Conservation (phyloP, 192 early-diverging fungal genomes). For the Backusella morwellensis region DNA sequence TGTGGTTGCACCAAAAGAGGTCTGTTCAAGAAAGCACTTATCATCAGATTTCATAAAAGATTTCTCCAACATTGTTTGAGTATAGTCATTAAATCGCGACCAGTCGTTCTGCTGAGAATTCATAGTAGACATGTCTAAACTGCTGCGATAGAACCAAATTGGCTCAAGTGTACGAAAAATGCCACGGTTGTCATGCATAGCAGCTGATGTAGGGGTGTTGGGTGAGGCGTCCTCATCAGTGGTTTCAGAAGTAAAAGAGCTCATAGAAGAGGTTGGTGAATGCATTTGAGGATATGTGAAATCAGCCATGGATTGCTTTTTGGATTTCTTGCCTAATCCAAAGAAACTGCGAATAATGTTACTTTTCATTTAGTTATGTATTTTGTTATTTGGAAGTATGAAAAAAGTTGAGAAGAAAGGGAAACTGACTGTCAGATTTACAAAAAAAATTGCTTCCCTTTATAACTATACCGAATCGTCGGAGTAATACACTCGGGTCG, state of each 20-base stretch:
- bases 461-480: background rate
- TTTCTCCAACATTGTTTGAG: background rate
- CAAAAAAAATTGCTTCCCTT: background rate
- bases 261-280: slow-evolving; percentile 18
- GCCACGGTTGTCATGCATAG: slow-evolving; percentile 6
- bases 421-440: background rate
- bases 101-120: background rate
- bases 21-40: background rate
- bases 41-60: background rate
- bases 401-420: background rate
- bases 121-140: background rate
- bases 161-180: slow-evolving; percentile 27
- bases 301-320: slow-evolving; percentile 1
- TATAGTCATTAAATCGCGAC: slow-evolving; percentile 12
- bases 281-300: slow-evolving; percentile 2
- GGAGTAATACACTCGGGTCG: background rate
- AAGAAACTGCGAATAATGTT: background rate
- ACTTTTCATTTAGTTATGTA: background rate
- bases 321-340: slow-evolving; percentile 1
- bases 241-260: slow-evolving; percentile 9
- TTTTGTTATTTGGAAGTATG: background rate
- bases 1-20: slow-evolving; percentile 2
- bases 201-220: background rate
- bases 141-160: slow-evolving; percentile 12
- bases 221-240: slow-evolving; percentile 11